Conservation (phyloP, 1,139 yeast genomes). For the Nakaseomyces bracarensis region DNA sequence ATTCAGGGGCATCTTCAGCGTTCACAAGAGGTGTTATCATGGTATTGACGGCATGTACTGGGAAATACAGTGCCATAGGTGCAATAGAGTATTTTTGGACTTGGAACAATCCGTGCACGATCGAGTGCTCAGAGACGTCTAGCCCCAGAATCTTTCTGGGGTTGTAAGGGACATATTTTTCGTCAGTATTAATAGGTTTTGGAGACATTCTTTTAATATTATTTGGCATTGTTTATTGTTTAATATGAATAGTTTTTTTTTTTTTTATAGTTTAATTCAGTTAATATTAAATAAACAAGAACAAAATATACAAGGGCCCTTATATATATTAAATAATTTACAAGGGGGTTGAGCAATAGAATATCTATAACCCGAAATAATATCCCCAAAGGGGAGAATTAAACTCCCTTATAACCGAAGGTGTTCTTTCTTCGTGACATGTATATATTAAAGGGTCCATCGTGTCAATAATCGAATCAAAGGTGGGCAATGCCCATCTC, state of each 20-base stretch:
- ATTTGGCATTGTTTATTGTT: not conserved
- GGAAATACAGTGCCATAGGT: conserved; percentile 21
- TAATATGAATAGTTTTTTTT: not conserved
- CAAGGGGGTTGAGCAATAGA: not conserved
- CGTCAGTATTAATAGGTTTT: conserved; percentile 1
- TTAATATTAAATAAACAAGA: too few relatives aligned
- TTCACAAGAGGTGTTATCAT: conserved; percentile 19
- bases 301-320: not conserved
- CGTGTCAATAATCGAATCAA: too few relatives aligned
- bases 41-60: conserved; percentile 23
- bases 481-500: too few relatives aligned
- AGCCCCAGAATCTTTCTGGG: conserved; percentile 3
- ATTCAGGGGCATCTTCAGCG: conserved; percentile 21
- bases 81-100: conserved; percentile 20
- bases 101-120: conserved; percentile 1
- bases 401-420: conserved; percentile 2
- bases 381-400: not conserved
- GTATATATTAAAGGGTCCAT: too few relatives aligned
- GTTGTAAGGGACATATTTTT: not conserved
- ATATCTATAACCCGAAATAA: not conserved
- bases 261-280: too few relatives aligned
- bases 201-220: not conserved
- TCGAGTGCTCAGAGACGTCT: not conserved
- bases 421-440: too few relatives aligned
- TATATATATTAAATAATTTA: not conserved